phyloP scores from a whole-genome alignment of 2,329 filamentous ascomycete species.

The Thelonectria discophora region DNA sequence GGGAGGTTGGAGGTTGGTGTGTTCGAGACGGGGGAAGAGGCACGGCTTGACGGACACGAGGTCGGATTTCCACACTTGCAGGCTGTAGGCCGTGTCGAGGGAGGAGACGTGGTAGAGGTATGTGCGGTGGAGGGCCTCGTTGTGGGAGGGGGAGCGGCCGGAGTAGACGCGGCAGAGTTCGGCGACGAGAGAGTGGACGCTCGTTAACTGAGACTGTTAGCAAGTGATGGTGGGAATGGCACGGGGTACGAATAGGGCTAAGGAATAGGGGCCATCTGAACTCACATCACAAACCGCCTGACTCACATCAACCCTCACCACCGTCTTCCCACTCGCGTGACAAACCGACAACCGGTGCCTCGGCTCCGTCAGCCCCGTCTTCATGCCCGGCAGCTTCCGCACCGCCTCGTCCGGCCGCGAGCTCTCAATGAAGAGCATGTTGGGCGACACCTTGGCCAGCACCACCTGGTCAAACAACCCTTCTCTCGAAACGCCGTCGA shows the following conservation, averaged over 20 bases:
- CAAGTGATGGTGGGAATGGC: too few relatives aligned
- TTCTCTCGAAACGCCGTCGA: slow-evolving; percentile 58
- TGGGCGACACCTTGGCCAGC: slow-evolving; percentile 56
- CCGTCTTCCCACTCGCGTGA: slow-evolving; percentile 52
- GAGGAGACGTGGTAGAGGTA: slow-evolving; percentile 42
- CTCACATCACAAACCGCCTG: slow-evolving; percentile 60
- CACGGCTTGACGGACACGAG: slow-evolving; percentile 53
- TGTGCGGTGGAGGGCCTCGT: slow-evolving; percentile 36
- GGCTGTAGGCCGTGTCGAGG: slow-evolving; percentile 45
- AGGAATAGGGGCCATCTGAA: too few relatives aligned
- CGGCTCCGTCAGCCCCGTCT: slow-evolving; percentile 50
- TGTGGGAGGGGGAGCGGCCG: slow-evolving; percentile 44
- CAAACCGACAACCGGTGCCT: slow-evolving; percentile 62
- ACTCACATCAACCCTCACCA: slow-evolving; percentile 61
- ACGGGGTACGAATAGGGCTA: too few relatives aligned
- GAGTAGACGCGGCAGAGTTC: slow-evolving; percentile 58
- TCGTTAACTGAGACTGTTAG: too few relatives aligned
- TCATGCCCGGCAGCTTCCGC: slow-evolving; percentile 53
- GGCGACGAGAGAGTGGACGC: slow-evolving; percentile 56
- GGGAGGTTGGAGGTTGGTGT: slow-evolving; percentile 36
- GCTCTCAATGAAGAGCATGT: slow-evolving; percentile 63
- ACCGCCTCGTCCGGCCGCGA: slow-evolving; percentile 49
- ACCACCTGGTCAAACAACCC: slow-evolving; percentile 62
- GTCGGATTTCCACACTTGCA: slow-evolving; percentile 57
- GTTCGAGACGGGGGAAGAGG: slow-evolving; percentile 54